A percentile compares a stretch with the other conserved stretches of the same genome.
Conservation (phyloP, 2,329 filamentous ascomycete species). For the Hymenoscyphus scutula region DNA sequence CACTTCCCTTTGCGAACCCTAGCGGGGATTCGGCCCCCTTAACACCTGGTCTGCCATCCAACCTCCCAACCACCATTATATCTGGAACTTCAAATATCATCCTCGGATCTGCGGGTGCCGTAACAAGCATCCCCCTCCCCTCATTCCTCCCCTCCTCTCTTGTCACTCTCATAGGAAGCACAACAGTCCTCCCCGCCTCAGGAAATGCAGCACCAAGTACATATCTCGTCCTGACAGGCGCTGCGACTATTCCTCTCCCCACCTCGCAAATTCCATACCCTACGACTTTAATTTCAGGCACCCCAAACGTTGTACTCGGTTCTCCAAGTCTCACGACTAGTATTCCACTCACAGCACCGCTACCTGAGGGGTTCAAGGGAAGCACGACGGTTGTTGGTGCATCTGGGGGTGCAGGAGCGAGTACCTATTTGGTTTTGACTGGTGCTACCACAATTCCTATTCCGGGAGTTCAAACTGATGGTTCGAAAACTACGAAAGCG, state of each 20-base stretch:
- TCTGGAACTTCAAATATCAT: not conserved
- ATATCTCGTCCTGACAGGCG: not conserved
- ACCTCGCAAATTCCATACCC: not conserved
- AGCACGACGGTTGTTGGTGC: constrained; percentile 1
- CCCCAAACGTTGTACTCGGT: not conserved
- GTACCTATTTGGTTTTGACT: constrained; percentile 6
- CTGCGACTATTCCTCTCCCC: not conserved
- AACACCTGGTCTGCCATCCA: not conserved
- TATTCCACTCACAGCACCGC: not conserved
- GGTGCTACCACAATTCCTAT: constrained; percentile 4
- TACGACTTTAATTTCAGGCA: not conserved
- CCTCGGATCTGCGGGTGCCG: not conserved
- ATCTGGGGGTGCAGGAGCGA: not conserved
- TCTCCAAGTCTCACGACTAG: not conserved
- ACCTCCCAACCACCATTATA: not conserved
- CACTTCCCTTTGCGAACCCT: not conserved
- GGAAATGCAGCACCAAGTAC: not conserved
- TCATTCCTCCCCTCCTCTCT: not conserved
- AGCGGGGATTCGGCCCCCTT: not conserved
- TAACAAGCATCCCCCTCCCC: not conserved
- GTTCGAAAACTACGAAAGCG: not conserved
- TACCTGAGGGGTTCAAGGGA: not conserved
- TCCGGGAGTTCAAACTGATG: not conserved
- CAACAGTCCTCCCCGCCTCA: not conserved
- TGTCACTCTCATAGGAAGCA: not conserved